These are phyloP conservation scores for Globisporangium acanthophoron DNA, from an alignment of 352 stramenopile species.

Conservation along the genomic window DNA sequence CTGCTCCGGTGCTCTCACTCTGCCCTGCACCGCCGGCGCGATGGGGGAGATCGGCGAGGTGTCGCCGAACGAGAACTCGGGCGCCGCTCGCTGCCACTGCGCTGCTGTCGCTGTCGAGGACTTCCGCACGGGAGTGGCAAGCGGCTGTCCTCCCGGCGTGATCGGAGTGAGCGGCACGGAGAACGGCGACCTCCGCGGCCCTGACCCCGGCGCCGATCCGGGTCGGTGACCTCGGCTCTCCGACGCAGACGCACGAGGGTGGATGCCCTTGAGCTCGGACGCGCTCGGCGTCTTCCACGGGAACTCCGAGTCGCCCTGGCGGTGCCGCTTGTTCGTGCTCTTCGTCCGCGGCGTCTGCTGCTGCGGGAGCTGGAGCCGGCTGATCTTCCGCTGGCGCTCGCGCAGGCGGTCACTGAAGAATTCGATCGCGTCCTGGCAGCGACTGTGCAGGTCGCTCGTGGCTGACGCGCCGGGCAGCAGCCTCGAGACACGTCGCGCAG, in stretches of 20 bases:
- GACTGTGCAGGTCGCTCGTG: slow-evolving; percentile 26
- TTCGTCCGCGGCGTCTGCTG: slow-evolving; percentile 6
- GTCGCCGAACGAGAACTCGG: slow-evolving; percentile 27
- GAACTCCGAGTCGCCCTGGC: slow-evolving; percentile 7
- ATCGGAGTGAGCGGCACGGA: too few species aligned
- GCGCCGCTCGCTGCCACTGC: neutral
- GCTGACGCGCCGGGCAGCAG: slow-evolving; percentile 2
- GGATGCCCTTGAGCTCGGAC: slow-evolving; percentile 7
- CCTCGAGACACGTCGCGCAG: neutral
- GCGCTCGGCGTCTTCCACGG: slow-evolving; percentile 3
- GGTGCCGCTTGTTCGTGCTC: slow-evolving; percentile 10
- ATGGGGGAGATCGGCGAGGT: slow-evolving; percentile 43
- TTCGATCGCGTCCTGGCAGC: slow-evolving; percentile 34
- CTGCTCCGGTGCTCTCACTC: neutral
- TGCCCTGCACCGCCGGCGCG: neutral
- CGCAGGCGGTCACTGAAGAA: slow-evolving; percentile 30
- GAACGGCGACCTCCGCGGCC: neutral
- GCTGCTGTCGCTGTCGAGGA: neutral
- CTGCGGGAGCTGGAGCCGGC: slow-evolving; percentile 26
- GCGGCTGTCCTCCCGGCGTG: neutral
- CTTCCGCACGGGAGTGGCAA: too few species aligned
- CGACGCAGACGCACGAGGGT: slow-evolving; percentile 2
- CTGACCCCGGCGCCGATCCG: slow-evolving; percentile 1
- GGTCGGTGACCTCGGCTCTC: neutral
- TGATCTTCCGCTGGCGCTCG: slow-evolving; percentile 36